Evolutionary conservation across 225 moss, liverwort and hornwort species (phyloP).

Genomic region (Sphagnum tenellum): DNA sequence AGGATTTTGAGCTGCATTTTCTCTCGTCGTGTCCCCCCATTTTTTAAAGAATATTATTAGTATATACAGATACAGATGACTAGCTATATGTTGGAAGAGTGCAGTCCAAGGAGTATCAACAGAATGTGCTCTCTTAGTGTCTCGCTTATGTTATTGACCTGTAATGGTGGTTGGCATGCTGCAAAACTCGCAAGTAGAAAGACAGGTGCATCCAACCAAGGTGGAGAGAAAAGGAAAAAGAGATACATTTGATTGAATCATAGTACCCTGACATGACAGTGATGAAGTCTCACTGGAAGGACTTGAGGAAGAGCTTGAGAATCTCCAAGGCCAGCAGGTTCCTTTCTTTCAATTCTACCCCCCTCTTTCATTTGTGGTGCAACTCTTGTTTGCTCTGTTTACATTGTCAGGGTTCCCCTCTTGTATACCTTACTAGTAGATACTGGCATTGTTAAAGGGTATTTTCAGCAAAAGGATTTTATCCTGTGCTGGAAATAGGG

Average conservation of each 20-base stretch:
- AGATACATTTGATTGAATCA: conserved; percentile 1
- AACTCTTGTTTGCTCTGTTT: background rate
- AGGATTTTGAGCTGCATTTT: conserved; percentile 15
- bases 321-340: conserved; percentile 88
- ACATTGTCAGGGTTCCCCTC: background rate
- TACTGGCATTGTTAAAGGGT: no score
- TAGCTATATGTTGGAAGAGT: no score
- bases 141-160: no score
- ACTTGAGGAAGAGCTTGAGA: conserved; percentile 78
- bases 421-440: background rate
- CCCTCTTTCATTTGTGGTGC: background rate
- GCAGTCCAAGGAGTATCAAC: no score
- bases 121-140: no score
- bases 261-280: conserved; percentile 29
- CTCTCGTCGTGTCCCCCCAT: background rate
- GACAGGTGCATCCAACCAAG: no score
- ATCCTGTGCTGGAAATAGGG: no score
- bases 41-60: no score
- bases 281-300: conserved; percentile 89
- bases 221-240: background rate
- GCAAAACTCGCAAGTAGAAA: no score
- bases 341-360: conserved; percentile 2
- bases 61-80: background rate
- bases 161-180: no score
- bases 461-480: no score